Conservation (phyloP, 306 rosid species). For the Gleditsia sinensis region DNA sequence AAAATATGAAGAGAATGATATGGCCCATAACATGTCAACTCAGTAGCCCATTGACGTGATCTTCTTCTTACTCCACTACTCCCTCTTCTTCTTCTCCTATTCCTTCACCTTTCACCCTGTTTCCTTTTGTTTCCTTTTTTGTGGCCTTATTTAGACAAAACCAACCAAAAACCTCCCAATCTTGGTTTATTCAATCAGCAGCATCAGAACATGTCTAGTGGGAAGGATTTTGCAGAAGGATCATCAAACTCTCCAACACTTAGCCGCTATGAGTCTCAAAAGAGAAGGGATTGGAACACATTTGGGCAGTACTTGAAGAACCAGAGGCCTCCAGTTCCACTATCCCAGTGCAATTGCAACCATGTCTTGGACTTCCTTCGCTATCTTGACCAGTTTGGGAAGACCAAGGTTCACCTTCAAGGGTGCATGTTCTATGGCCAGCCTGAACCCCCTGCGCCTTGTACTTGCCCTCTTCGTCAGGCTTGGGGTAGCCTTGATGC, state of each 20-base stretch:
- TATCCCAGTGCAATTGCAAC: constrained; percentile 78
- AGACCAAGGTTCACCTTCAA: constrained; percentile 88
- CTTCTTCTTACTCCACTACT: constrained; percentile 48
- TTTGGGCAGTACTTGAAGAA: constrained; percentile 90
- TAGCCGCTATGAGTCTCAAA: constrained; percentile 93
- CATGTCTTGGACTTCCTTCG: constrained; percentile 88
- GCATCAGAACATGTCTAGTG: no score
- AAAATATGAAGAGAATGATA: constrained; percentile 51
- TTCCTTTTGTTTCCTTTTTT: background rate
- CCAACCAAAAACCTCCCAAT: no score
- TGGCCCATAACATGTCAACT: constrained; percentile 91
- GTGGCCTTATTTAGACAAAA: constrained; percentile 30
- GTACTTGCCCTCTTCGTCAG: constrained; percentile 87
- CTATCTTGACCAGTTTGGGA: constrained; percentile 92
- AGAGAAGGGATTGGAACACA: constrained; percentile 97
- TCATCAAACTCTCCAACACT: constrained; percentile 60
- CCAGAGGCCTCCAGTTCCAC: constrained; percentile 82
- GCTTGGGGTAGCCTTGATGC: constrained; percentile 99
- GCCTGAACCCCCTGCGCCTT: constrained; percentile 94
- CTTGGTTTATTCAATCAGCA: no score
- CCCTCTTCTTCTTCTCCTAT: constrained; percentile 50
- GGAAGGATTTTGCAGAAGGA: no score
- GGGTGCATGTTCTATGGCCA: constrained; percentile 95
- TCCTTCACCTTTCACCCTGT: constrained; percentile 54
- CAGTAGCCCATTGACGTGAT: constrained; percentile 73